Conservation (phyloP, 495 filamentous ascomycete genomes). For the Cercophora sp. region DNA sequence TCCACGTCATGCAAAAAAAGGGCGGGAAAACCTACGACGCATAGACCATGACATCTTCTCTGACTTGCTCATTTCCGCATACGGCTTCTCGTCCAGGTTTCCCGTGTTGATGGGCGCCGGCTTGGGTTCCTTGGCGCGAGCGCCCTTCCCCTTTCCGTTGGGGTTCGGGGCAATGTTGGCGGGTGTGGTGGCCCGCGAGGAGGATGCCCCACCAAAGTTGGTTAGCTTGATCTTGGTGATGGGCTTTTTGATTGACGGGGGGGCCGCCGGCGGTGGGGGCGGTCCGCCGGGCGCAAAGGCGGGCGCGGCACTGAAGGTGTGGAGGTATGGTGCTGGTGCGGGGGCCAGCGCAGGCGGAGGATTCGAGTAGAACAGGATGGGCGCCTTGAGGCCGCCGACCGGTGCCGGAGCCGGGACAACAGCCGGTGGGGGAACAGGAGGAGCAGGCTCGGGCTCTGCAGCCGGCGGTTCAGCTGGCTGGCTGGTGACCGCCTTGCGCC, state of each 20-base stretch:
- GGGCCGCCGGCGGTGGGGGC: conserved; percentile 21
- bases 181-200: conserved; percentile 21
- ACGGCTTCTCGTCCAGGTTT: conserved; percentile 36
- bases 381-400: conserved; percentile 17
- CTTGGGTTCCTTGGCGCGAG: conserved; percentile 12
- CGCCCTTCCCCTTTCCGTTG: conserved; percentile 11
- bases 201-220: conserved; percentile 18
- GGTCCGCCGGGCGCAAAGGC: conserved; percentile 15
- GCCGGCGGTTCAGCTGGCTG: conserved; percentile 14
- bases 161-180: conserved; percentile 16
- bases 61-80: conserved; percentile 48
- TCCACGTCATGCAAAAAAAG: neutral
- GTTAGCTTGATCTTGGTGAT: conserved; percentile 31
- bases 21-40: conserved; percentile 35
- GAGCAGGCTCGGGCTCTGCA: conserved; percentile 15
- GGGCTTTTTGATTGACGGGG: conserved; percentile 27
- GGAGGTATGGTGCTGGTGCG: conserved; percentile 24
- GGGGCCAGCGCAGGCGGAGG: conserved; percentile 13
- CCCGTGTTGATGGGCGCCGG: neutral
- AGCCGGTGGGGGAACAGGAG: conserved; percentile 10
- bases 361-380: conserved; percentile 20
- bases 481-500: conserved; percentile 17
- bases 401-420: conserved; percentile 14
- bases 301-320: conserved; percentile 27
- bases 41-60: conserved; percentile 51